Percentiles rank a stretch among this genome's conserved stretches.
Conservation (phyloP, 1,284 basidiomycete genomes). For the Cutaneotrichosporon sp. region DNA sequence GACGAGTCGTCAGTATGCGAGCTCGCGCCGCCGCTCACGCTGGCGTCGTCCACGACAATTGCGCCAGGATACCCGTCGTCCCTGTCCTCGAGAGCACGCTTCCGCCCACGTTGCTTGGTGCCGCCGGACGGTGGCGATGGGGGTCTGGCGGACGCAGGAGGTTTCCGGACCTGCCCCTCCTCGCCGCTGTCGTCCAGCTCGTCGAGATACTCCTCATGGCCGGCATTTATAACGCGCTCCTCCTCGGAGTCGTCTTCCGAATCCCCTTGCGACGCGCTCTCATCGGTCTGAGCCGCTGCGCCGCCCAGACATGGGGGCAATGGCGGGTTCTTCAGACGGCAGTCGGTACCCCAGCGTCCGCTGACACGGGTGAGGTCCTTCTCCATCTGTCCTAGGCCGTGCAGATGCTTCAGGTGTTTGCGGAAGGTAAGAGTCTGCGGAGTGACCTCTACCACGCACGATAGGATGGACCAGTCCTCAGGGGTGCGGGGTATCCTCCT, state of each 20-base stretch:
- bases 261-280: too few species aligned
- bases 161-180: neutral
- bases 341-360: neutral
- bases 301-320: too few species aligned
- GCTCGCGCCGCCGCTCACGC: slow-evolving; percentile 1
- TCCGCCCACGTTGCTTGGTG: too few species aligned
- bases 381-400: neutral
- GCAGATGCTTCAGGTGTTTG: slow-evolving; percentile 1
- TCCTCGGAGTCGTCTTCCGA: too few species aligned
- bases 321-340: neutral
- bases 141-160: neutral
- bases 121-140: too few species aligned
- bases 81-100: too few species aligned
- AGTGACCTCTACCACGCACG: slow-evolving; percentile 72
- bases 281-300: too few species aligned
- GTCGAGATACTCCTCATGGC: neutral
- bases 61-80: too few species aligned
- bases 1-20: neutral
- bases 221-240: neutral
- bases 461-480: slow-evolving; percentile 67
- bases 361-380: neutral
- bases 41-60: slow-evolving; percentile 9
- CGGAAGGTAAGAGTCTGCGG: slow-evolving; percentile 60
- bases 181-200: neutral
- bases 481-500: too few species aligned